These are phyloP conservation scores for Ulmus americana DNA, from an alignment of 331 rosid genomes.

Conservation along the genomic window DNA sequence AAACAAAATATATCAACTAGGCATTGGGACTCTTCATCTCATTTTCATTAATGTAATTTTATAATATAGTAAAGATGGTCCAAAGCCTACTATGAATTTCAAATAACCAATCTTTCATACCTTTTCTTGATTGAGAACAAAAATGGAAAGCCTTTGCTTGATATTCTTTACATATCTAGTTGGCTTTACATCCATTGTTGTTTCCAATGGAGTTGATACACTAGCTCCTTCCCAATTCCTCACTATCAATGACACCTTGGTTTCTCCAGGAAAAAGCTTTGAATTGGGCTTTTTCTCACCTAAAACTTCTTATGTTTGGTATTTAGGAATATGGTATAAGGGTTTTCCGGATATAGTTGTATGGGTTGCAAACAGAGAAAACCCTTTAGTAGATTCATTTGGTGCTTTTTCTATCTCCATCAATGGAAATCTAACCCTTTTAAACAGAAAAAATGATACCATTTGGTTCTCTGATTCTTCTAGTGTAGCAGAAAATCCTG, in stretches of 20 bases:
- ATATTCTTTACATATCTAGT: too few relatives aligned
- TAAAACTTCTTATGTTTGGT: slow-evolving; percentile 14
- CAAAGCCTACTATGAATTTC: too few relatives aligned
- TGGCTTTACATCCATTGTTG: too few relatives aligned
- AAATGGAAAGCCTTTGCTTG: too few relatives aligned
- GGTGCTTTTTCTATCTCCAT: slow-evolving; percentile 1
- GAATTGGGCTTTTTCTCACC: slow-evolving; percentile 14
- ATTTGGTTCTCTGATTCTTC: slow-evolving; percentile 13
- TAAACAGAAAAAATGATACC: neutral
- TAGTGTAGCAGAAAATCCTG: neutral
- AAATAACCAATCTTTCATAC: too few relatives aligned
- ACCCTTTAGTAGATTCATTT: slow-evolving; percentile 1
- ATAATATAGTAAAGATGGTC: too few relatives aligned
- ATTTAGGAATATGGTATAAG: slow-evolving; percentile 23
- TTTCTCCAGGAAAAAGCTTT: slow-evolving; percentile 15
- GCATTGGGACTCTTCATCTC: too few relatives aligned
- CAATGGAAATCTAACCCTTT: slow-evolving; percentile 26
- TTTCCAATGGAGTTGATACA: too few relatives aligned
- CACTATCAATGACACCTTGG: neutral
- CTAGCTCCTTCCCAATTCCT: too few relatives aligned
- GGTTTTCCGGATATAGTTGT: slow-evolving; percentile 7
- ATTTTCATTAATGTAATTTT: too few relatives aligned
- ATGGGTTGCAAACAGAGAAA: slow-evolving; percentile 38
- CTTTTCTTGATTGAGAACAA: too few relatives aligned
- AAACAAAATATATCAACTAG: too few relatives aligned